phyloP scores from a whole-genome alignment of 805 yeast genomes.

The Tetrapisispora taiwanensis region DNA sequence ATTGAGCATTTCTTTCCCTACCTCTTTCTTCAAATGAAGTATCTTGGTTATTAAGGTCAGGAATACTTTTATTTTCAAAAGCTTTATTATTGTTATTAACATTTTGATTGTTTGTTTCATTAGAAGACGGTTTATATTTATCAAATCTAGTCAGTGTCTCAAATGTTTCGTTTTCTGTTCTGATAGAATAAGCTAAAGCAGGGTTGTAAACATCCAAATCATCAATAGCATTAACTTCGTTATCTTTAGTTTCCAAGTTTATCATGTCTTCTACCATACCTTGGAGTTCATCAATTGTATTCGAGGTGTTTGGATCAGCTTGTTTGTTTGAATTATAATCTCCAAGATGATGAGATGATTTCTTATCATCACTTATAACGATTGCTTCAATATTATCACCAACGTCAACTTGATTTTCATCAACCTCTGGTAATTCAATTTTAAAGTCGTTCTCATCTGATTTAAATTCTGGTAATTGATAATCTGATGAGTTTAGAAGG shows the following conservation, averaged over 20 bases:
- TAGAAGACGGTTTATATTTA: conserved; percentile 21
- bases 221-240: conserved; percentile 1
- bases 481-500: conserved; percentile 10
- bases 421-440: conserved; percentile 13
- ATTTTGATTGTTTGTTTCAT: not conserved
- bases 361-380: no score
- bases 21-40: not conserved
- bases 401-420: conserved; percentile 2
- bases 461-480: conserved; percentile 20
- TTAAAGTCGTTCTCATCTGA: conserved; percentile 14
- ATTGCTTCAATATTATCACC: not conserved
- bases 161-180: conserved; percentile 16
- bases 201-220: not conserved
- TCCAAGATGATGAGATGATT: not conserved
- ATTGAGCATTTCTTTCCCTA: not conserved
- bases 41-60: not conserved
- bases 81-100: not conserved
- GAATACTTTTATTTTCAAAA: not conserved
- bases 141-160: conserved; percentile 23
- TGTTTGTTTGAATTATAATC: not conserved
- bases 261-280: conserved; percentile 31
- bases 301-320: not conserved
- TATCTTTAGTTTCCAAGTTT: not conserved
- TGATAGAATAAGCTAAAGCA: not conserved
- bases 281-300: conserved; percentile 26